Evolutionary conservation across 768 basidiomycete species (phyloP), one percentile per base, ranked within the genome.

Genomic region (Suillus lakei): DNA sequence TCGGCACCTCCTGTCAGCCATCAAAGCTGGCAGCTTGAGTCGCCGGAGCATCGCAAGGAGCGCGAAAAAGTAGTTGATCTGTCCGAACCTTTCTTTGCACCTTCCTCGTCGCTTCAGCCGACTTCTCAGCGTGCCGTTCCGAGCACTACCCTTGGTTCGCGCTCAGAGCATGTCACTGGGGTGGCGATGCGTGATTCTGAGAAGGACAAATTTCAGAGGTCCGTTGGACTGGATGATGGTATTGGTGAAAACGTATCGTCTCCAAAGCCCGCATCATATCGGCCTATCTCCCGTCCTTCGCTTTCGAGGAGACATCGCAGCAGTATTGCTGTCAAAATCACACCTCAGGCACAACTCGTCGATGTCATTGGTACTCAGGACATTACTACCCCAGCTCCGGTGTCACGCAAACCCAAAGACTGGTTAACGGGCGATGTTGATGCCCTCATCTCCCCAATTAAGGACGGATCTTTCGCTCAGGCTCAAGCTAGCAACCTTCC

Each of bases 391-490:
- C 69, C 69, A 46, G 12, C 61, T 23, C 59, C 63, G 15, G 60
- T 9, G 21, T 73, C 56, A 59, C 78, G 69, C 69, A 78, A 73
- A 72, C 80, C 77, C 55, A 81, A 78, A 68, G 91, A 93, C 72
- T 92, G 92, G 92, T 77, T 95, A 39, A 92, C 93, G 21, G 92
- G 92, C 10, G 84, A 85, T 62, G 85, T 87, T 63, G 81, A 84
- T 51, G 78, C 82, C n/a, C 51, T 65, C 7, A 34, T 53, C 38
- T 69, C 70, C 13, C 65, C 70, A 26, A 46, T 41, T n/a, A 72
- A 70, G 67, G 73, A 69, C 6, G 66, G 59, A 61, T 64, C 44
- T 39, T 26, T 63, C 28, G 60, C 67, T 28, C 66, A 70, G n/a
- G 50, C 58, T 28, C 58, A 59, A 41, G 26, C 41, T 41, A 64